Base-by-base conservation (phyloP, 371 early-diverging fungal species). In the Dichotomocladium elegans region DNA sequence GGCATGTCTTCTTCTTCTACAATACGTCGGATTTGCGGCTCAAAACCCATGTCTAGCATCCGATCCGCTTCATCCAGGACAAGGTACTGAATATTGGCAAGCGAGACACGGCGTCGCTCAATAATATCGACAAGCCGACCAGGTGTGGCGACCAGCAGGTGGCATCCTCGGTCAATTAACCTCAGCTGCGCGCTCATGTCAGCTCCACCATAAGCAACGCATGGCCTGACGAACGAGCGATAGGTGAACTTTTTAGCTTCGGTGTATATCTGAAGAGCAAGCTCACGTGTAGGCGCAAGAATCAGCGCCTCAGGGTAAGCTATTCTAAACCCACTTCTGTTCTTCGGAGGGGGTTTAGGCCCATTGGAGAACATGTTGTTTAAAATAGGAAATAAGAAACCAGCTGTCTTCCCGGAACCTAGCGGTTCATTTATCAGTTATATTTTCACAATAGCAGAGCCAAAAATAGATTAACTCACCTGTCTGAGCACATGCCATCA, bases 11-110 rank as follows among this genome's bases (percentile, higher is more conserved):
- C 95, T 52, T 86, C 66, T 67, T 96, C 92, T 26, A 99, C 97
- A 59, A 99, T 93, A 30, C 92, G 90, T 51, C 99, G 86, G 58
- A 99, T 98, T 72, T 99, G 99, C 29, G 95, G 94, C 70, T 98
- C 98, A 77, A 99, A 99, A 50, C 99, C 99, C 97, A 97, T 98
- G 64, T 99, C 99, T 35, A 98, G 82, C 94, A 98, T 95, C 57
- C 99, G 90, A 77, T 99, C 99, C 21, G 99, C 99, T 76, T 99
- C 99, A 69, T 99, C 99, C 17, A 99, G 74, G 5, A 99, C 95
- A 27, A 99, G 74, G 63, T 92, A 96, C 47, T 82, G 77, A 58
- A 95, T 80, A 47, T 81, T 80, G 30, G 79, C 64, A 26, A 97
- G 82, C 26, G 91, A 90, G 34, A 98, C 71, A 42, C 87, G 85